Percentiles rank a stretch among this genome's conserved stretches.
Conservation (phyloP, 495 filamentous ascomycete genomes). For the Cercophora samala region DNA sequence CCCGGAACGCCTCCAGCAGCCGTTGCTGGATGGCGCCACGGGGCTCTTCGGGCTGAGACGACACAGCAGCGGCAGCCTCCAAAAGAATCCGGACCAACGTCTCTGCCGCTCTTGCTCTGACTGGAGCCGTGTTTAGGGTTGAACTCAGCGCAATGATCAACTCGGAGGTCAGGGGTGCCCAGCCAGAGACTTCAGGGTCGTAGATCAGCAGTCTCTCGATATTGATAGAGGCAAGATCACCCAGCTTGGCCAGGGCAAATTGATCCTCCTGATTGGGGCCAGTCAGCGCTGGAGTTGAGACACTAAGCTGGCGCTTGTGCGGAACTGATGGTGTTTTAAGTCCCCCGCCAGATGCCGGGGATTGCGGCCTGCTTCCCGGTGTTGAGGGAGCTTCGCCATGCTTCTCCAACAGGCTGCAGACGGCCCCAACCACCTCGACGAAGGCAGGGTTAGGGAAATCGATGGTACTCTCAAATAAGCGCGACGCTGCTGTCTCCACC, state of each 20-base stretch:
- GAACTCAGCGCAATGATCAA: conserved; percentile 65
- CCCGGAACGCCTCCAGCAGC: conserved; percentile 64
- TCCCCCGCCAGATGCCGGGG: conserved; percentile 28
- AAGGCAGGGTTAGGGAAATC: conserved; percentile 84
- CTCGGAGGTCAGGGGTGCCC: conserved; percentile 66
- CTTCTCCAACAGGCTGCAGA: conserved; percentile 62
- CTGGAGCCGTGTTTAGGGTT: conserved; percentile 48
- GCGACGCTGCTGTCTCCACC: conserved; percentile 80
- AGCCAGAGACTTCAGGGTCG: conserved; percentile 63
- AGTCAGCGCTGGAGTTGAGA: conserved; percentile 52
- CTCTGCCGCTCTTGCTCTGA: conserved; percentile 69
- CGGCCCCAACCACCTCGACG: conserved; percentile 67
- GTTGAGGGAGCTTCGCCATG: conserved; percentile 33
- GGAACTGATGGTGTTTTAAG: conserved; percentile 36
- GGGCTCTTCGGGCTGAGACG: conserved; percentile 46
- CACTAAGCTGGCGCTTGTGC: conserved; percentile 60
- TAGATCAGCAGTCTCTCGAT: conserved; percentile 67
- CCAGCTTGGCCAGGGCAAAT: conserved; percentile 80
- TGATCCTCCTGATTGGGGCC: conserved; percentile 61
- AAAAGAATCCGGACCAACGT: conserved; percentile 72
- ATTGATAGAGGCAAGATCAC: conserved; percentile 74
- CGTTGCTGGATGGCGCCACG: conserved; percentile 62
- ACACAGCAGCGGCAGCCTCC: conserved; percentile 54
- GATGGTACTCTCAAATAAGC: conserved; percentile 83
- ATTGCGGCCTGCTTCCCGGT: conserved; percentile 35